These are phyloP conservation scores for Evansstolkia leycettana DNA, from an alignment of 495 filamentous ascomycete species.

Conservation along the genomic window DNA sequence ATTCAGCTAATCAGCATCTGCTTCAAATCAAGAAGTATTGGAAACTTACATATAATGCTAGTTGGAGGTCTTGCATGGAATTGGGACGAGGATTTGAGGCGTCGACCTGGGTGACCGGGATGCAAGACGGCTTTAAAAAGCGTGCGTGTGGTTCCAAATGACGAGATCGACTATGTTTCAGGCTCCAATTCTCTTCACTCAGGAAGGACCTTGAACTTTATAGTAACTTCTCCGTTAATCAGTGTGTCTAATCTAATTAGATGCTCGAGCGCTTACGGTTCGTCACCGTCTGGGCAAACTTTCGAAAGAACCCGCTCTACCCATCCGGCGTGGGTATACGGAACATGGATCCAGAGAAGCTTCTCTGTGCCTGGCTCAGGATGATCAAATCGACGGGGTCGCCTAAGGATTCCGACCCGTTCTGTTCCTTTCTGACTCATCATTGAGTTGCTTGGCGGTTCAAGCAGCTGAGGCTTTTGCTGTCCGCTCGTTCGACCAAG, in stretches of 20 bases:
- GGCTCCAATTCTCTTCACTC: conserved; percentile 32
- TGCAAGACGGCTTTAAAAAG: conserved; percentile 30
- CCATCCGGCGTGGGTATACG: conserved; percentile 55
- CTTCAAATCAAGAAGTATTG: no score
- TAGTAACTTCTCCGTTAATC: conserved; percentile 20
- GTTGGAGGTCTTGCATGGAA: conserved; percentile 18
- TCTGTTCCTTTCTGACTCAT: conserved; percentile 9
- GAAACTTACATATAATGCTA: conserved; percentile 29
- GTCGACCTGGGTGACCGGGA: conserved; percentile 20
- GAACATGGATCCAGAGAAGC: conserved; percentile 56
- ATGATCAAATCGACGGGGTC: conserved; percentile 28
- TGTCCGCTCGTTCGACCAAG: neutral
- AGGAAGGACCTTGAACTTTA: conserved; percentile 39
- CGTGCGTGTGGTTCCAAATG: conserved; percentile 35
- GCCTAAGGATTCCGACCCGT: conserved; percentile 19
- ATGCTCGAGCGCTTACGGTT: conserved; percentile 22
- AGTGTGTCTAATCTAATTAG: conserved; percentile 22
- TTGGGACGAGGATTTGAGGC: conserved; percentile 12
- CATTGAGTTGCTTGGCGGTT: conserved; percentile 14
- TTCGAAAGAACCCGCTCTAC: conserved; percentile 30
- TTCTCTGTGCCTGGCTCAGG: conserved; percentile 31
- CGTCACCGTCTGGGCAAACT: conserved; percentile 14
- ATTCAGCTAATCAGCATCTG: no score
- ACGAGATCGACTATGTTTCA: conserved; percentile 30
- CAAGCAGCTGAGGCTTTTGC: conserved; percentile 5